Percentiles rank a stretch among this genome's conserved stretches.
These are phyloP conservation scores for Nepenthes gracilis DNA, from an alignment of 148 eudicot species.

Conservation along the genomic window DNA sequence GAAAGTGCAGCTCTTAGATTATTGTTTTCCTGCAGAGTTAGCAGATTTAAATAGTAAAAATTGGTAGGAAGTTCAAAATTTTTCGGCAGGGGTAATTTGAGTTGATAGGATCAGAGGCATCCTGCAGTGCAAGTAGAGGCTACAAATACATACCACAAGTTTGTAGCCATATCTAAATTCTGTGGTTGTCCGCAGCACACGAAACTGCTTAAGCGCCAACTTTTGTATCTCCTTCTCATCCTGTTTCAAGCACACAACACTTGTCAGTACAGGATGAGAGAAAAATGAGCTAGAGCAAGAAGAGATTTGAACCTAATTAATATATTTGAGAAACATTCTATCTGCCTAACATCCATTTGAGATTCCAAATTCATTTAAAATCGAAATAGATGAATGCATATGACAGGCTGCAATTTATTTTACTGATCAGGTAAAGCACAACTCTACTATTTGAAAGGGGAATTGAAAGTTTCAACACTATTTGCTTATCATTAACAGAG, in stretches of 20 bases:
- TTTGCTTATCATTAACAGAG: no score
- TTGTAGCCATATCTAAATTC: slow-evolving; percentile 93
- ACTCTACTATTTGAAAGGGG: no score
- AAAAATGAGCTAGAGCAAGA: not conserved
- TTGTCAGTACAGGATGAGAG: slow-evolving; percentile 2
- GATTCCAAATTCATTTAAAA: no score
- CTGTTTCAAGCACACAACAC: slow-evolving; percentile 30
- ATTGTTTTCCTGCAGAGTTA: slow-evolving; percentile 53
- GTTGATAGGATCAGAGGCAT: not conserved
- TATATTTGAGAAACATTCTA: not conserved
- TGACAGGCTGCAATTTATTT: no score
- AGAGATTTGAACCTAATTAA: not conserved
- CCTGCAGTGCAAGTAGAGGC: not conserved
- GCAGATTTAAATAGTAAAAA: slow-evolving; percentile 1
- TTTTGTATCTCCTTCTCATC: slow-evolving; percentile 83
- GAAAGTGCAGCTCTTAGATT: slow-evolving; percentile 63
- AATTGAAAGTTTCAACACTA: no score
- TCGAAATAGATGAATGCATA: no score
- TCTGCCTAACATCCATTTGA: not conserved
- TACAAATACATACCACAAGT: slow-evolving; percentile 53
- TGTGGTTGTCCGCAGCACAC: slow-evolving; percentile 52
- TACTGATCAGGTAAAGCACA: no score
- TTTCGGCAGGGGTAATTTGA: not conserved
- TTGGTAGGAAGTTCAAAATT: not conserved
- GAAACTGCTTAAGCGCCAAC: slow-evolving; percentile 64